Percentiles rank a stretch among this genome's conserved stretches.
Conservation (phyloP, 169 alveolate genomes). For the Plasmodium malariae region DNA sequence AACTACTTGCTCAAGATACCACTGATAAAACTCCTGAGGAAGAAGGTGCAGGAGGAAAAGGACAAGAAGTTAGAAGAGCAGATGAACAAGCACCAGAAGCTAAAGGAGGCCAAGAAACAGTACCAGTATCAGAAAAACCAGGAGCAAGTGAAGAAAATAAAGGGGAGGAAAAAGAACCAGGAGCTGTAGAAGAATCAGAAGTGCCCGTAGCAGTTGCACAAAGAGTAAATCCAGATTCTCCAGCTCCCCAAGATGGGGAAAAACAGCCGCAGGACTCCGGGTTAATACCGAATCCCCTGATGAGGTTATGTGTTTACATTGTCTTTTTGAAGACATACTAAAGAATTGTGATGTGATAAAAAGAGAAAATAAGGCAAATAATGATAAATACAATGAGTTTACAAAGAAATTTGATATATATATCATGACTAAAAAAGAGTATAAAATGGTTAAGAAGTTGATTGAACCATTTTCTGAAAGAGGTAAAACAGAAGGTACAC, state of each 20-base stretch:
- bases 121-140: neutral
- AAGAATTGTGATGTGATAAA: no score
- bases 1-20: neutral
- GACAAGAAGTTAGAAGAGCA: neutral
- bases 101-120: neutral
- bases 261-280: neutral
- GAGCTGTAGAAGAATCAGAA: neutral
- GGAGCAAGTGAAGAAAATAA: neutral
- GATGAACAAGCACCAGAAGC: neutral
- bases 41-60: neutral
- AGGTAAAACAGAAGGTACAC: neutral
- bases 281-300: neutral
- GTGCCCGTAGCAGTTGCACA: neutral
- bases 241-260: neutral
- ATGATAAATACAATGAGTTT: constrained; percentile 7
- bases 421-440: neutral
- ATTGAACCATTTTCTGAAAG: neutral
- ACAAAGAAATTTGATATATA: constrained; percentile 1
- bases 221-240: neutral
- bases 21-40: neutral
- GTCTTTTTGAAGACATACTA: no score
- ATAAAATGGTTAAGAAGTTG: neutral
- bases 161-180: neutral
- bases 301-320: no score
- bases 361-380: neutral